These are phyloP conservation scores for Neurospora africana DNA, from an alignment of 495 filamentous ascomycete genomes.

Conservation along the genomic window DNA sequence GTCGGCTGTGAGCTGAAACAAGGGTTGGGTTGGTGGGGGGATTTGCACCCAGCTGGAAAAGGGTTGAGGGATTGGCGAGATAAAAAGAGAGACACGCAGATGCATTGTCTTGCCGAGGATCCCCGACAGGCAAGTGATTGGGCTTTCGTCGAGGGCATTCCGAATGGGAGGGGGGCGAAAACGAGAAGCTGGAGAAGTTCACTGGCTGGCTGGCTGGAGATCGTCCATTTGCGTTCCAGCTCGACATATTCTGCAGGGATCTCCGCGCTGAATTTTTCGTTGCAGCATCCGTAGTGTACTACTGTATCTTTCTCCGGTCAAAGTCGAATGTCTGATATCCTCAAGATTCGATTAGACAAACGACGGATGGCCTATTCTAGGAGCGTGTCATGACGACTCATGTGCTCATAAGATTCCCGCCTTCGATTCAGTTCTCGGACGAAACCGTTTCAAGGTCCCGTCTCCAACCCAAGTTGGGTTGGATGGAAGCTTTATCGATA, in stretches of 20 bases:
- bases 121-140: neutral
- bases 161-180: neutral
- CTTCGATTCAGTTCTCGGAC: neutral
- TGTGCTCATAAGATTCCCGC: neutral
- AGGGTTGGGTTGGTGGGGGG: neutral
- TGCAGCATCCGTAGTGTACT: neutral
- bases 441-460: neutral
- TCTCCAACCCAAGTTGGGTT: neutral
- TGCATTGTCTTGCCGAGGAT: neutral
- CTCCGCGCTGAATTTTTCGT: neutral
- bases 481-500: neutral
- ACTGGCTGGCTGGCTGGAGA: neutral
- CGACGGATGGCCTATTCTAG: too few species aligned
- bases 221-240: neutral
- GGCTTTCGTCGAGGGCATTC: neutral
- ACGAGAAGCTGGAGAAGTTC: neutral
- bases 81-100: neutral
- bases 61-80: neutral
- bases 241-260: neutral
- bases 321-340: neutral
- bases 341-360: neutral
- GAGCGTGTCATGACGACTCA: neutral
- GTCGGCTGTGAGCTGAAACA: neutral
- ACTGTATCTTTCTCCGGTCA: neutral
- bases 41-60: neutral